These are phyloP conservation scores for Eragrostis tef DNA, from an alignment of 202 grass and related monocot genomes.

Conservation along the genomic window DNA sequence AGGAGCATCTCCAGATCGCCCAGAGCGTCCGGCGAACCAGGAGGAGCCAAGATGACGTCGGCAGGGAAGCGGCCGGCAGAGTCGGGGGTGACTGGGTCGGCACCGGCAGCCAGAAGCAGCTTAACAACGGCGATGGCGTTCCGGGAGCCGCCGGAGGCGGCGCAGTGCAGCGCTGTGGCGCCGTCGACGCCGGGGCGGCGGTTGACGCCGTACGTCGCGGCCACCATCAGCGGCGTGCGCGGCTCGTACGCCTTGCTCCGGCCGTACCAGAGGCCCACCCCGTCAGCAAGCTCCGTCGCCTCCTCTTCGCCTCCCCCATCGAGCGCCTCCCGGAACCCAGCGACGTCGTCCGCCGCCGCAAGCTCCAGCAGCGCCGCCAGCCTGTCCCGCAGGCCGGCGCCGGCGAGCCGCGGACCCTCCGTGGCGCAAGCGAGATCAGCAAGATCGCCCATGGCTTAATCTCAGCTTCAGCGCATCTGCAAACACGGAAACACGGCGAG, in stretches of 20 bases:
- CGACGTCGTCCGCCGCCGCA: slow-evolving; percentile 55
- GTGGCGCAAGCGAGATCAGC: slow-evolving; percentile 32
- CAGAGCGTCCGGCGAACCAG: not conserved
- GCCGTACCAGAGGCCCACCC: slow-evolving; percentile 68
- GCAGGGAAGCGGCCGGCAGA: slow-evolving; percentile 48
- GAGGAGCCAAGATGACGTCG: slow-evolving; percentile 50
- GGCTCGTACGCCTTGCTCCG: slow-evolving; percentile 64
- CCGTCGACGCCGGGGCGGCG: slow-evolving; percentile 45
- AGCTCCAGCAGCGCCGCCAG: slow-evolving; percentile 62
- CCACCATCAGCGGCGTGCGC: slow-evolving; percentile 76
- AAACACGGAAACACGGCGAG: not conserved
- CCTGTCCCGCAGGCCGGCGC: slow-evolving; percentile 34
- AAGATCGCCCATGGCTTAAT: slow-evolving; percentile 50
- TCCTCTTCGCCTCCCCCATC: slow-evolving; percentile 17
- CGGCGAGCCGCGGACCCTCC: slow-evolving; percentile 27
- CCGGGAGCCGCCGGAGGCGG: slow-evolving; percentile 56
- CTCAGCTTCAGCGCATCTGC: slow-evolving; percentile 49
- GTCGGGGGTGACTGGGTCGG: slow-evolving; percentile 50
- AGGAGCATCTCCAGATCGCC: slow-evolving; percentile 58
- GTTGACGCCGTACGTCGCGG: slow-evolving; percentile 65
- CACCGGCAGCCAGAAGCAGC: slow-evolving; percentile 62
- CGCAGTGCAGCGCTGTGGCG: slow-evolving; percentile 70
- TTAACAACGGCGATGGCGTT: slow-evolving; percentile 52
- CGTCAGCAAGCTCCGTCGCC: slow-evolving; percentile 45
- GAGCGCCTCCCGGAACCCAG: slow-evolving; percentile 35